Percentiles rank a stretch among this genome's conserved stretches.
Evolutionary conservation across 2,329 filamentous ascomycete genomes (phyloP).

Genomic region (Trichoderma sp.): DNA sequence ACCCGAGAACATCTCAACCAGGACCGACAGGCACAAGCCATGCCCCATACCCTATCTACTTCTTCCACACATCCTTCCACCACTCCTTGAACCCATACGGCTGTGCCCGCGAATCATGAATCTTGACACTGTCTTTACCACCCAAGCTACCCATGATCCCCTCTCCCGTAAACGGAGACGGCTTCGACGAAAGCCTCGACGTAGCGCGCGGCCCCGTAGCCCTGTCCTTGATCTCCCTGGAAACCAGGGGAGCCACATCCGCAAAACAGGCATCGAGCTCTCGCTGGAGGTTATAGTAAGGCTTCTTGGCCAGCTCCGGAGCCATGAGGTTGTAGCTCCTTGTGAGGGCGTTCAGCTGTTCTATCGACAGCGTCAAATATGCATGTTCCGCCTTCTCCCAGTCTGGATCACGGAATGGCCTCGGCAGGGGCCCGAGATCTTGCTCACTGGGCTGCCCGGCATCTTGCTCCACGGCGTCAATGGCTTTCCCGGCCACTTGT

Average conservation of each 20-base stretch:
- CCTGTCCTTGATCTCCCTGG: slow-evolving; percentile 70
- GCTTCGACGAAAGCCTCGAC: slow-evolving; percentile 36
- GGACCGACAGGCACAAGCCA: neutral
- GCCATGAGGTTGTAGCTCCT: slow-evolving; percentile 95
- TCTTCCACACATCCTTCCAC: slow-evolving; percentile 76
- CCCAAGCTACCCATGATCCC: slow-evolving; percentile 63
- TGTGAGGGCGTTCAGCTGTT: slow-evolving; percentile 75
- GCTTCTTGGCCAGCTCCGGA: slow-evolving; percentile 87
- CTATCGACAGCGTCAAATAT: slow-evolving; percentile 76
- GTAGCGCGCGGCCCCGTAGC: slow-evolving; percentile 53
- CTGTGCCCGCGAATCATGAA: slow-evolving; percentile 68
- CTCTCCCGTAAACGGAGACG: slow-evolving; percentile 38
- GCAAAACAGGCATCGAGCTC: slow-evolving; percentile 82
- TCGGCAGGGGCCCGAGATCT: slow-evolving; percentile 37
- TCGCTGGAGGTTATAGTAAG: slow-evolving; percentile 81
- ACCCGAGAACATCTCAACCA: neutral
- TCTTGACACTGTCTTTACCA: slow-evolving; percentile 53
- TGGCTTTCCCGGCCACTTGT: slow-evolving; percentile 32
- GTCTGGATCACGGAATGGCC: slow-evolving; percentile 73
- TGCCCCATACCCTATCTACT: slow-evolving; percentile 20
- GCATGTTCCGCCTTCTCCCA: slow-evolving; percentile 74
- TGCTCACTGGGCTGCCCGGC: neutral
- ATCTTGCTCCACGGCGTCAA: neutral
- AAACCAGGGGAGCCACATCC: slow-evolving; percentile 77
- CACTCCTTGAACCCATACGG: slow-evolving; percentile 88